phyloP scores from a whole-genome alignment of 331 rosid genomes.

The Acacia concinna region DNA sequence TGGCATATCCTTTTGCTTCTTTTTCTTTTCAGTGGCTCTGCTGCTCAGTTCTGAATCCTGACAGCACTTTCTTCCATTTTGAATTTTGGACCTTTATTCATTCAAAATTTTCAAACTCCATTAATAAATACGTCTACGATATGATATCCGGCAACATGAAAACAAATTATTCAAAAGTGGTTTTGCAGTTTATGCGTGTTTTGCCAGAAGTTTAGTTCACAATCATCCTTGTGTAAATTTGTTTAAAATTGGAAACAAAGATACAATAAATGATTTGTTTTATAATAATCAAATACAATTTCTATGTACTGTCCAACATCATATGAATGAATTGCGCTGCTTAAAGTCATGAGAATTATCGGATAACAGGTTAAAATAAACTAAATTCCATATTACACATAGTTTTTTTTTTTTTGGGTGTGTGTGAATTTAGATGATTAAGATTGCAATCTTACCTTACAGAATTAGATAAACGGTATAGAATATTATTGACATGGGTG shows the following conservation, averaged over 20 bases:
- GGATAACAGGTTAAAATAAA: background rate
- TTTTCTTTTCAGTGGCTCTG: background rate
- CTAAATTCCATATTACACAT: background rate
- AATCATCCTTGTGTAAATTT: too few species aligned
- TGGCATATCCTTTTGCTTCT: background rate
- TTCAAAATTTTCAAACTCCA: background rate
- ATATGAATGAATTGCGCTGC: background rate
- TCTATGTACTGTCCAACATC: background rate
- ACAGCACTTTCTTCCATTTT: background rate
- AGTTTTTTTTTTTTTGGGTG: too few species aligned
- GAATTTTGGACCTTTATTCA: background rate
- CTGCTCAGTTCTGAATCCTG: background rate
- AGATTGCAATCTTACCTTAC: background rate
- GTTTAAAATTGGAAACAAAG: too few species aligned
- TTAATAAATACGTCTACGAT: too few species aligned
- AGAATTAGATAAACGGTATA: background rate
- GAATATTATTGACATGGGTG: background rate
- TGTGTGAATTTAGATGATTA: background rate
- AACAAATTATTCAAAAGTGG: too few species aligned
- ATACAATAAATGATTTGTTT: background rate
- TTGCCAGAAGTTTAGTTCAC: too few species aligned
- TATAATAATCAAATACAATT: background rate
- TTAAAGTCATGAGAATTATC: background rate
- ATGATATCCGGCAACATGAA: too few species aligned
- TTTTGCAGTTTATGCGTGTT: too few species aligned